Base-by-base conservation (phyloP, 371 early-diverging fungal species). In the Rhizopus arrhizus region DNA sequence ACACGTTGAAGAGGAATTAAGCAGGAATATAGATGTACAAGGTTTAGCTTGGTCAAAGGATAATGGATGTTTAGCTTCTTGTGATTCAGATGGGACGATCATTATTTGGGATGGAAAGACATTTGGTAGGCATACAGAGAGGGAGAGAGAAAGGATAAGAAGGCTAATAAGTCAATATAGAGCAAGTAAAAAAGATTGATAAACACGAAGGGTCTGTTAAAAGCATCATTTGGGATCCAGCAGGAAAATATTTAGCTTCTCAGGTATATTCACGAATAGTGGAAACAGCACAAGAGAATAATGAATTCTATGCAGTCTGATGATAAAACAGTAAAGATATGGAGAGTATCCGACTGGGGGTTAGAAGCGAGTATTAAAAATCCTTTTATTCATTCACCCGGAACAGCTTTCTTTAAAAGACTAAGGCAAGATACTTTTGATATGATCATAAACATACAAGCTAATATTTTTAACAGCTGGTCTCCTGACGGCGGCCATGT, bases 161-260 rank as follows among this genome's bases (percentile, higher is more conserved):
- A 48, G 28, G 10, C 9, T 10, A 6, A 22, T 10, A 50, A 12
- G 33, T 42, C 47, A 35, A 49, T 31, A 38, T 60, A 86, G 90
- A 88, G n/a, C 80, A 80, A 41, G 70, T 91, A 28, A 80, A 75
- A 3, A 80, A 75, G 36, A 72, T 95, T 29, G 85, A 86, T 61
- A 84, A 80, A 32, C 96, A 96, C 60, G 62, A 76, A n/a, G 94
- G 93, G 28, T 95, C 95, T 71, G 97, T 98, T 12, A 98, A 99
- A 73, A 98, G 99, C 2, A 69, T 99, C 3, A 82, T 96, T 4
- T 98, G 95, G 88, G 98, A 98, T 77, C 99, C 99, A 8, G 90
- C 90, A 4, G 97, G 96, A 16, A 87, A 91, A 65, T 97, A 85
- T 65, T 72, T 99, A 45, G 96, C 98, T 2, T 85, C 95, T 7